Percentiles rank a stretch among this genome's conserved stretches.
These are phyloP conservation scores for Oryza glaberrima DNA, from an alignment of 176 grass and related monocot species.

Conservation along the genomic window DNA sequence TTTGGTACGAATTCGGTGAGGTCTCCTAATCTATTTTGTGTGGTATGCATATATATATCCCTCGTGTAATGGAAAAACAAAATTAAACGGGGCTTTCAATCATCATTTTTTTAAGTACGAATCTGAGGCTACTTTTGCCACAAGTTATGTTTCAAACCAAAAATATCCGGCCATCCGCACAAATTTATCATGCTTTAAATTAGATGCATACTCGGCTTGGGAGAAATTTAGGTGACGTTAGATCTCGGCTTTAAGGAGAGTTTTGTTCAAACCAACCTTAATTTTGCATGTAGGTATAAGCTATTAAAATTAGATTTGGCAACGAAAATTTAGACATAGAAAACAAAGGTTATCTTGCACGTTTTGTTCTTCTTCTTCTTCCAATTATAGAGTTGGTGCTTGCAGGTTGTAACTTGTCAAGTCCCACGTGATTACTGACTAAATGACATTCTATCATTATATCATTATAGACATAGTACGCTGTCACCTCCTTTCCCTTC, in stretches of 20 bases:
- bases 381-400: conserved; percentile 15
- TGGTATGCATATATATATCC: too few relatives aligned
- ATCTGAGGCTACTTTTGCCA: background rate
- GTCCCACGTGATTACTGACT: background rate
- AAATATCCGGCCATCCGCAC: background rate
- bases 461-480: background rate
- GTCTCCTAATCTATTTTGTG: too few relatives aligned
- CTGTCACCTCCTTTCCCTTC: background rate
- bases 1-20: too few relatives aligned
- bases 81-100: background rate
- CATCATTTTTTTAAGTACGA: too few relatives aligned
- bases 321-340: background rate
- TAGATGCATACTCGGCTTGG: background rate
- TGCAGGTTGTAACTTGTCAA: background rate
- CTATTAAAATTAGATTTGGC: background rate
- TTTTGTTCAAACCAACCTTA: background rate
- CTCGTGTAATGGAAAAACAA: background rate
- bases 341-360: background rate
- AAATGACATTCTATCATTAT: background rate
- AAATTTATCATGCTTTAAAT: background rate
- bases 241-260: background rate
- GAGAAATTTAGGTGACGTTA: background rate
- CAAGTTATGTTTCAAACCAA: background rate
- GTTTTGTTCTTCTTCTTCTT: too few relatives aligned
- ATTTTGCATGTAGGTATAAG: background rate